A percentile compares a stretch with the other conserved stretches of the same genome.
Conservation (phyloP, 129 eudicot genomes). For the Flaveria brownii region DNA sequence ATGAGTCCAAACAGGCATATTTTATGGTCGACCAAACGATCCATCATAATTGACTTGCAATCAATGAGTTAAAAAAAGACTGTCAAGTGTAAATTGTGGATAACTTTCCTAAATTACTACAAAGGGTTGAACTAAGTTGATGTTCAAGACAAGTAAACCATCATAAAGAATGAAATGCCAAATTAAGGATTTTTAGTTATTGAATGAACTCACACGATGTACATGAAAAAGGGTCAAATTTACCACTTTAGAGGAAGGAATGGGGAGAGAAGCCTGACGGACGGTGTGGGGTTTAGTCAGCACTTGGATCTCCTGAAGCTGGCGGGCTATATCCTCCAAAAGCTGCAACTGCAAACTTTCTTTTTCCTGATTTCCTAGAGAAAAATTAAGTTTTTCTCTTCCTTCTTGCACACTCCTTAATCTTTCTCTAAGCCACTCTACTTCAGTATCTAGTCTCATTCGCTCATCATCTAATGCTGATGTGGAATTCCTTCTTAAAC, state of each 20-base stretch:
- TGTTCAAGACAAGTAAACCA: too few relatives aligned
- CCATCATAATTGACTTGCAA: too few relatives aligned
- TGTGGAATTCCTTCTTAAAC: slow-evolving; percentile 51
- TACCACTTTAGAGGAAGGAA: slow-evolving; percentile 60
- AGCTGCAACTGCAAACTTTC: slow-evolving; percentile 38
- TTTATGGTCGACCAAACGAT: too few relatives aligned
- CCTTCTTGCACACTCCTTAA: slow-evolving; percentile 68
- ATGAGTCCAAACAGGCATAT: too few relatives aligned
- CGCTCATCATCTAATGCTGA: slow-evolving; percentile 64
- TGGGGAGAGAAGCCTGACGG: slow-evolving; percentile 75
- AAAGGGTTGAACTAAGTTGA: too few relatives aligned
- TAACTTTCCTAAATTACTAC: too few relatives aligned
- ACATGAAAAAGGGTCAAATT: neutral
- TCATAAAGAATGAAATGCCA: too few relatives aligned
- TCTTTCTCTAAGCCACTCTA: slow-evolving; percentile 67
- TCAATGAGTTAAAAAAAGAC: too few relatives aligned
- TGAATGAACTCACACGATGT: neutral
- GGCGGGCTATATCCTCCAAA: slow-evolving; percentile 73
- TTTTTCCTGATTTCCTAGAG: slow-evolving; percentile 59
- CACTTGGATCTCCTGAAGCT: slow-evolving; percentile 71
- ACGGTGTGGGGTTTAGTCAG: slow-evolving; percentile 54
- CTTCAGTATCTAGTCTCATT: slow-evolving; percentile 64
- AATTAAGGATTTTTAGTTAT: neutral
- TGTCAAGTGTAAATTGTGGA: too few relatives aligned
- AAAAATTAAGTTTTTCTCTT: slow-evolving; percentile 63